A percentile compares a stretch with the other conserved stretches of the same genome.
phyloP scores from a whole-genome alignment of 257 asterid genomes.

The Marsdenia floribunda region DNA sequence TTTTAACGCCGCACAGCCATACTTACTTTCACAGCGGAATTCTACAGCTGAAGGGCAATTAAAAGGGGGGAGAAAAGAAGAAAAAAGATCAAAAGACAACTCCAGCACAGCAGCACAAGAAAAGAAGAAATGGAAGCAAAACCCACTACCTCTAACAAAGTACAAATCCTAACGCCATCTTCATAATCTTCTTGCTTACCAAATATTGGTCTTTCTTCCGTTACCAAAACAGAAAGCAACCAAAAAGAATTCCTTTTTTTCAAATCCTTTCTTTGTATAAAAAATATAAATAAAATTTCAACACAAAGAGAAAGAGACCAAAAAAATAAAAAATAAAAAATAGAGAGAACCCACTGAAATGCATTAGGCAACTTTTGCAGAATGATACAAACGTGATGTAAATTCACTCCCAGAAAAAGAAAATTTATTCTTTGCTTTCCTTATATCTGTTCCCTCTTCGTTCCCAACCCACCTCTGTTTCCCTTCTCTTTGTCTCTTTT shows the following conservation, averaged over 20 bases:
- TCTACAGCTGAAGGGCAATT: neutral
- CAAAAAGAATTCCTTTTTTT: neutral
- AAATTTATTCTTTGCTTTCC: conserved; percentile 24
- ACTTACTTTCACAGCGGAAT: neutral
- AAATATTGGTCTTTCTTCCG: neutral
- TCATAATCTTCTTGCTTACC: neutral
- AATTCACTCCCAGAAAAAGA: neutral
- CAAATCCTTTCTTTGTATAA: no score
- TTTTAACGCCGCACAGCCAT: neutral
- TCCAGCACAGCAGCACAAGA: neutral
- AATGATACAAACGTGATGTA: conserved; percentile 1
- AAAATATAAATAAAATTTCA: no score
- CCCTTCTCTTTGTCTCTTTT: neutral
- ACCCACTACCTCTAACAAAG: conserved; percentile 1
- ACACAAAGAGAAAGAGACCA: neutral
- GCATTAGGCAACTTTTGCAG: conserved; percentile 1
- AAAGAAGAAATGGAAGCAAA: neutral
- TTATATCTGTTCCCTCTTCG: conserved; percentile 13
- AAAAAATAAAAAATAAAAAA: no score
- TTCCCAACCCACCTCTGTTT: conserved; percentile 17
- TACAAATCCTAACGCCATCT: conserved; percentile 1
- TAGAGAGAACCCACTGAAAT: conserved; percentile 1
- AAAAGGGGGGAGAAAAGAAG: no score
- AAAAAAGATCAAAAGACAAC: neutral
- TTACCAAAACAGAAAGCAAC: conserved; percentile 10